A percentile compares a stretch with the other conserved stretches of the same genome.
Conservation (phyloP, 306 rosid genomes). For the Delonix regia region DNA sequence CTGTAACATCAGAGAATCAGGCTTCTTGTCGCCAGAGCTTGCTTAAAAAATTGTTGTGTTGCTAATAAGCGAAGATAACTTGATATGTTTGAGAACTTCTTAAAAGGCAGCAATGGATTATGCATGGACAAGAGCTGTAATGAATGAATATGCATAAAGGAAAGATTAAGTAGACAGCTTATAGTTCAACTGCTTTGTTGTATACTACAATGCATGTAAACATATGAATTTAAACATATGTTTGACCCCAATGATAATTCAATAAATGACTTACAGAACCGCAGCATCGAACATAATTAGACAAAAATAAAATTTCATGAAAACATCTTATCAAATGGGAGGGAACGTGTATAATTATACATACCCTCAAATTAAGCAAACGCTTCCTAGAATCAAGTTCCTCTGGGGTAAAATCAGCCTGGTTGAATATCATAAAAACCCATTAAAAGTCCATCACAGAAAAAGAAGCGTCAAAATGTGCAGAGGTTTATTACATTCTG, state of each 20-base stretch:
- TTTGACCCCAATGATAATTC: not conserved
- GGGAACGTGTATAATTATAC: not conserved
- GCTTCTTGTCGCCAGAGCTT: not conserved
- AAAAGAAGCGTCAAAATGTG: not conserved
- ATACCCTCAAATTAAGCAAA: constrained; percentile 59
- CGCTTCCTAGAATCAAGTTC: constrained; percentile 80
- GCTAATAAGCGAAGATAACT: not conserved
- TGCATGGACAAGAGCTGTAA: not conserved
- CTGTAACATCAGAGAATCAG: constrained; percentile 43
- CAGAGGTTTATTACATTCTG: constrained; percentile 48
- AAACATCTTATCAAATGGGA: not conserved
- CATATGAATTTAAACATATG: not conserved
- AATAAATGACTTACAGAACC: not conserved
- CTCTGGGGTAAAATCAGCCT: constrained; percentile 86
- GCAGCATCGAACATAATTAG: not conserved
- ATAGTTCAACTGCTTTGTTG: not conserved
- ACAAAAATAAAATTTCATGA: not conserved
- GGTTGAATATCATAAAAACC: constrained; percentile 25
- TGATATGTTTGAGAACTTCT: not conserved
- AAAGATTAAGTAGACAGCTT: not conserved
- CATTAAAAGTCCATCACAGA: not conserved
- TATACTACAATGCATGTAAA: not conserved
- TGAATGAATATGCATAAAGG: not conserved
- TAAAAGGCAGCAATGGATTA: not conserved
- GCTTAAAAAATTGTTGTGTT: not conserved